These are phyloP conservation scores for Aspergillus aculeatinus DNA, from an alignment of 2,329 filamentous ascomycete species.

Conservation along the genomic window DNA sequence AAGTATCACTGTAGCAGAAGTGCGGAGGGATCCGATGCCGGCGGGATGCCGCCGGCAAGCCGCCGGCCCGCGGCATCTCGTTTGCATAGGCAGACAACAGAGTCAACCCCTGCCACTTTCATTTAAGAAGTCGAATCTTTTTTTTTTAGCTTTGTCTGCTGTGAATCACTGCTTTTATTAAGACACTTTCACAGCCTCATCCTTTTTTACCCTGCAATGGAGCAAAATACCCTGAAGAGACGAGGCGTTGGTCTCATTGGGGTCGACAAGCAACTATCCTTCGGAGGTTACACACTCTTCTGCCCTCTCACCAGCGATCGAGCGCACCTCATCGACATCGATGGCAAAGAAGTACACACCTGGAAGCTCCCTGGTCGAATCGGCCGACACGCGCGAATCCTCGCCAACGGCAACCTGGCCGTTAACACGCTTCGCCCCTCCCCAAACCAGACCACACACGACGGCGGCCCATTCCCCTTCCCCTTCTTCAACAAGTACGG, in stretches of 20 bases:
- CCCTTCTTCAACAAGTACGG: conserved; percentile 49
- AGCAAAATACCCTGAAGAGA: no score
- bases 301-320: conserved; percentile 44
- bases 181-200: no score
- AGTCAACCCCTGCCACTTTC: no score
- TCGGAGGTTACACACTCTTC: conserved; percentile 45
- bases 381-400: conserved; percentile 47
- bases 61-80: not conserved
- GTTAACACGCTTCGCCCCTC: conserved; percentile 44
- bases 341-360: conserved; percentile 44
- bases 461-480: conserved; percentile 37
- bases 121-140: no score
- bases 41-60: not conserved
- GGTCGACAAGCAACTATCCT: conserved; percentile 38
- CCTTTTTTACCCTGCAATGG: no score
- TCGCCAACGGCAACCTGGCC: conserved; percentile 47
- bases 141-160: no score
- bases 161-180: no score
- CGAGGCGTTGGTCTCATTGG: conserved; percentile 44
- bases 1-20: no score
- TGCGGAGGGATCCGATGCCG: not conserved
- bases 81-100: no score
- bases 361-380: conserved; percentile 46
- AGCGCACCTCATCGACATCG: conserved; percentile 42
- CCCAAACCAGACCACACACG: no score